A percentile compares a stretch with the other conserved stretches of the same genome.
Evolutionary conservation across 192 early-diverging fungal species (phyloP).

Genomic region (Irineochytrium annulatum): DNA sequence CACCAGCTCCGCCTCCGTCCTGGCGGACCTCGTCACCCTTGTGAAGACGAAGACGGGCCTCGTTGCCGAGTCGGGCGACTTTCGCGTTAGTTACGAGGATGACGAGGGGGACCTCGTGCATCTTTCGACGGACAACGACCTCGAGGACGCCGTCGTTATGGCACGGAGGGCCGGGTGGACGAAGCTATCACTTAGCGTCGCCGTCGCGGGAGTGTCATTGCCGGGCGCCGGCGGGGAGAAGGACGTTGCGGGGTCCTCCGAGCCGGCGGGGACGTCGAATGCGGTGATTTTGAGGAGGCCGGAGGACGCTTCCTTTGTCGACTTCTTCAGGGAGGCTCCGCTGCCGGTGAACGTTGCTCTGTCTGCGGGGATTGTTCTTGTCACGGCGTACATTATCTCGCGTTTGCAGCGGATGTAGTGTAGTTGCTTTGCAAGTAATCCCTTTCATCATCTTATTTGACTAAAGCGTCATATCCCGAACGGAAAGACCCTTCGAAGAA

Average conservation of each 20-base stretch:
- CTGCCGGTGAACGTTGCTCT: constrained; percentile 21
- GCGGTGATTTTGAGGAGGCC: neutral
- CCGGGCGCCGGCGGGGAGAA: neutral
- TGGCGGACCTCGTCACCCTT: constrained; percentile 7
- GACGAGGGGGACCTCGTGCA: constrained; percentile 87
- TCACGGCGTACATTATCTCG: constrained; percentile 16
- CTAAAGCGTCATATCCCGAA: too few species aligned
- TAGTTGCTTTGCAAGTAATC: too few species aligned
- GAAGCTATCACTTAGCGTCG: constrained; percentile 65
- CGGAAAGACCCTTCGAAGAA: too few species aligned
- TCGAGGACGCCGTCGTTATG: constrained; percentile 79
- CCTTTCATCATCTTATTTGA: too few species aligned
- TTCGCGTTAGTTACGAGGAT: constrained; percentile 64
- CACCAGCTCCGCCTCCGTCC: constrained; percentile 17
- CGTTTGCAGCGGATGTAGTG: neutral
- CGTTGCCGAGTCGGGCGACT: neutral
- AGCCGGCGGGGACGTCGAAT: neutral
- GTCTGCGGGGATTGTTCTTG: constrained; percentile 23
- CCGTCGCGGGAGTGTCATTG: neutral
- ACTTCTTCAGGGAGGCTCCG: constrained; percentile 25
- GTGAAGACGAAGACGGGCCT: constrained; percentile 21
- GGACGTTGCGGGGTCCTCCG: neutral
- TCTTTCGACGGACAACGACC: constrained; percentile 71
- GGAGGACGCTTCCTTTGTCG: constrained; percentile 9
- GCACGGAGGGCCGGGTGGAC: constrained; percentile 72